Conservation (phyloP, 768 basidiomycete genomes). For the Crepidotus variabilis region DNA sequence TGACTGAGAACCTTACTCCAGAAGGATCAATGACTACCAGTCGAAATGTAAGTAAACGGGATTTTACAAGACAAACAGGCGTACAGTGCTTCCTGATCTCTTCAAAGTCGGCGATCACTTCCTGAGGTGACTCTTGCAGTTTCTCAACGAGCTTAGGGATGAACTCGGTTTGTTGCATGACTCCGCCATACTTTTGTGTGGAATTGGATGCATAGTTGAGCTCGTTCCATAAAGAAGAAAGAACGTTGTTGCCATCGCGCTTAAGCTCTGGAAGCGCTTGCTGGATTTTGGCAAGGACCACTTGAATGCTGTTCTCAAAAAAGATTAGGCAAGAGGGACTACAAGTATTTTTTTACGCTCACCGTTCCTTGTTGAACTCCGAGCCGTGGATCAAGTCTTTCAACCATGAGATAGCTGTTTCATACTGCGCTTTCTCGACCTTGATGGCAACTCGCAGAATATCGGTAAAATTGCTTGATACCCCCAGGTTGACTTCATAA, state of each 20-base stretch:
- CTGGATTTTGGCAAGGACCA: conserved; percentile 82
- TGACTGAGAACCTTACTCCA: conserved; percentile 83
- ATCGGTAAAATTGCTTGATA: conserved; percentile 68
- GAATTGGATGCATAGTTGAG: conserved; percentile 67
- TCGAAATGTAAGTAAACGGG: not conserved
- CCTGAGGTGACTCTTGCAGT: conserved; percentile 68
- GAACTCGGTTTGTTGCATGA: conserved; percentile 76
- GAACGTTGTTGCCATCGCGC: conserved; percentile 80
- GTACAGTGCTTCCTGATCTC: conserved; percentile 64
- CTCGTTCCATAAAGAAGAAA: conserved; percentile 65
- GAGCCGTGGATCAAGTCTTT: conserved; percentile 74
- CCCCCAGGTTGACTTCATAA: conserved; percentile 71
- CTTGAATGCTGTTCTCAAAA: conserved; percentile 56
- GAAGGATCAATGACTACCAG: conserved; percentile 74
- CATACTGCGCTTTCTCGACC: conserved; percentile 80
- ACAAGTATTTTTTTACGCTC: conserved; percentile 8
- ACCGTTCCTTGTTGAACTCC: conserved; percentile 80
- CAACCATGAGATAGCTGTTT: conserved; percentile 81
- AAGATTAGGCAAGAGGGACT: conserved; percentile 2
- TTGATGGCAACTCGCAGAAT: conserved; percentile 73
- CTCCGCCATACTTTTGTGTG: conserved; percentile 59
- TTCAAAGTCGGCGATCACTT: conserved; percentile 72
- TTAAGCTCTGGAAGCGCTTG: conserved; percentile 91
- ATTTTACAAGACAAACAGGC: conserved; percentile 24
- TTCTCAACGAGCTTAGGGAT: conserved; percentile 69